A percentile compares a stretch with the other conserved stretches of the same genome.
phyloP scores from a whole-genome alignment of 768 basidiomycete genomes.

The Termitomyces sp. region DNA sequence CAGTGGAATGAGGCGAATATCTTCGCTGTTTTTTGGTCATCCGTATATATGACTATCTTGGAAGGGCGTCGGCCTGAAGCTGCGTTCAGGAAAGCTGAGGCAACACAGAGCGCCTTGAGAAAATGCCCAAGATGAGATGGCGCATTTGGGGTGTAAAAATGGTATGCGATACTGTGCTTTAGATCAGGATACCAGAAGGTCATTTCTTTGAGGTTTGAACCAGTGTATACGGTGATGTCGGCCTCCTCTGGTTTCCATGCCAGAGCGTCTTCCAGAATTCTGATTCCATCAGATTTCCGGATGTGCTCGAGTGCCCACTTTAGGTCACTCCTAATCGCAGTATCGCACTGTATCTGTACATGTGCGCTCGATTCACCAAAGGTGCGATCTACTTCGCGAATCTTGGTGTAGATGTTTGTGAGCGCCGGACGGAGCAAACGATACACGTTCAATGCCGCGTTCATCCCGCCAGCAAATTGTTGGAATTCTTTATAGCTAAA shows the following conservation, averaged over 20 bases:
- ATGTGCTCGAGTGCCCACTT: background rate
- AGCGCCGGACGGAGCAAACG: conserved; percentile 1
- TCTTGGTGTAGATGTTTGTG: background rate
- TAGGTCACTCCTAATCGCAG: background rate
- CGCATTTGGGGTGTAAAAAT: background rate
- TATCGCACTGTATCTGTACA: background rate
- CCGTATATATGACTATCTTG: conserved; percentile 3
- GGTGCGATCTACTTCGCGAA: background rate
- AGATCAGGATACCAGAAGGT: background rate
- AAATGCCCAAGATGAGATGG: background rate
- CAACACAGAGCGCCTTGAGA: background rate
- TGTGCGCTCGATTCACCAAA: background rate
- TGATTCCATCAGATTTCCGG: background rate
- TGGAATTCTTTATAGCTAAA: background rate
- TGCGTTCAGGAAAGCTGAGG: background rate
- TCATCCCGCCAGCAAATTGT: background rate
- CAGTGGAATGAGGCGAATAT: background rate
- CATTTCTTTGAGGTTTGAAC: background rate
- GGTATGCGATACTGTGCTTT: background rate
- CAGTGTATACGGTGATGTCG: background rate
- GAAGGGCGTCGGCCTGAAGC: background rate
- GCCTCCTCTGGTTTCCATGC: background rate
- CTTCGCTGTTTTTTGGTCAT: background rate
- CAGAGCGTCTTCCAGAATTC: background rate
- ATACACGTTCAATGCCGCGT: conserved; percentile 2